A percentile compares a stretch with the other conserved stretches of the same genome.
These are phyloP conservation scores for Dujonia santamariae DNA, from an alignment of 1,139 yeast species.

Conservation along the genomic window DNA sequence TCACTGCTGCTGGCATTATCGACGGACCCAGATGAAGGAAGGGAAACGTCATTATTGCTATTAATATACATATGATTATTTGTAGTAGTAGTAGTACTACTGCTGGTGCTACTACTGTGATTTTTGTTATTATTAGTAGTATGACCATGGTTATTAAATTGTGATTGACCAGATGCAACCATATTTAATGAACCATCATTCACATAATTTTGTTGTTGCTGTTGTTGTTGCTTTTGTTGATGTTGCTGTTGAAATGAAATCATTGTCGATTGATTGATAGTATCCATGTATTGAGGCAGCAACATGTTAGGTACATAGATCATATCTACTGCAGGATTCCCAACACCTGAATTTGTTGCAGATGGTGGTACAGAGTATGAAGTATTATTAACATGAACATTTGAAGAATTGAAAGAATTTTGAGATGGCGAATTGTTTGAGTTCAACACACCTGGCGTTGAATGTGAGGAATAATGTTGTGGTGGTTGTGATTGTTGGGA, in stretches of 20 bases:
- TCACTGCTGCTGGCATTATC: not conserved
- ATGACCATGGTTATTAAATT: conserved; percentile 1
- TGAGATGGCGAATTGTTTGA: conserved; percentile 11
- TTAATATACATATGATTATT: not conserved
- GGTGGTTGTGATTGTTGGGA: not conserved
- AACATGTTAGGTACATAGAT: conserved; percentile 20
- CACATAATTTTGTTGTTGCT: not conserved
- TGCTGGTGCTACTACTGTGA: not conserved
- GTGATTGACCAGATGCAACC: conserved; percentile 14
- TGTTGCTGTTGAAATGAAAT: conserved; percentile 1
- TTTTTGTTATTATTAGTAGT: not conserved
- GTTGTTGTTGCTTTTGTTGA: not conserved
- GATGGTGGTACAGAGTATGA: conserved; percentile 15
- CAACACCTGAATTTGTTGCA: conserved; percentile 9
- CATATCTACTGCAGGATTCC: not conserved
- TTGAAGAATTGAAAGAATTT: conserved; percentile 6
- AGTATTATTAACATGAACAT: conserved; percentile 8
- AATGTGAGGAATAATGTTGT: conserved; percentile 13
- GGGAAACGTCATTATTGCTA: not conserved
- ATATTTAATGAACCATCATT: conserved; percentile 28
- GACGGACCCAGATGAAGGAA: not conserved
- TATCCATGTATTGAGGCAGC: conserved; percentile 22
- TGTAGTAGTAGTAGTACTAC: not conserved
- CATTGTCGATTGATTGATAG: not conserved
- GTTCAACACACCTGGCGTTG: conserved; percentile 10